Evolutionary conservation across 2,329 filamentous ascomycete species (phyloP).

Genomic region (Talaromyces sp.): DNA sequence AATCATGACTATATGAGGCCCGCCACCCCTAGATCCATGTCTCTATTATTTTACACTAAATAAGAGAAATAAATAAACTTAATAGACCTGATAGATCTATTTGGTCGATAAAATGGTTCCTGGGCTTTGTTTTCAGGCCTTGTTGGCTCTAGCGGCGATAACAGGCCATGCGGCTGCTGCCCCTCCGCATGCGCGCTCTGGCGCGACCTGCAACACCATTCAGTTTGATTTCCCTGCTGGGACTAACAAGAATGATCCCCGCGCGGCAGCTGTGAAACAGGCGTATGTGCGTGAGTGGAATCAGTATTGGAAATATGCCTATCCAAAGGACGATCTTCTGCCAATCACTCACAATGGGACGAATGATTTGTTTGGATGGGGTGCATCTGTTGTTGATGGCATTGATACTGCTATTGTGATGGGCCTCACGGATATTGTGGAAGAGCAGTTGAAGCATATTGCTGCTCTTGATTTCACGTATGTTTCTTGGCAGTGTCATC

Average conservation of each 20-base stretch:
- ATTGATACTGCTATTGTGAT: slow-evolving; percentile 29
- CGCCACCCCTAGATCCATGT: background rate
- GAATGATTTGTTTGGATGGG: slow-evolving; percentile 27
- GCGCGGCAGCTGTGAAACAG: slow-evolving; percentile 22
- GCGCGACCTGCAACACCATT: slow-evolving; percentile 17
- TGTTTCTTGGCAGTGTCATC: background rate
- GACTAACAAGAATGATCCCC: slow-evolving; percentile 21
- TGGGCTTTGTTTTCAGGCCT: background rate
- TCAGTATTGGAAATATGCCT: slow-evolving; percentile 25
- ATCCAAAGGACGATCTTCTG: slow-evolving; percentile 21
- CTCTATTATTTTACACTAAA: background rate
- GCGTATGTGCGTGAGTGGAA: slow-evolving; percentile 24
- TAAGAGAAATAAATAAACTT: too few species aligned
- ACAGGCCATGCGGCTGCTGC: slow-evolving; percentile 6
- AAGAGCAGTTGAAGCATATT: slow-evolving; percentile 24
- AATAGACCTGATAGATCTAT: too few species aligned
- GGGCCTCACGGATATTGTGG: slow-evolving; percentile 28
- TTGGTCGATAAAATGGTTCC: slow-evolving; percentile 10
- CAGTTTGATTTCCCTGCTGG: slow-evolving; percentile 20
- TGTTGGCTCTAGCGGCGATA: slow-evolving; percentile 10
- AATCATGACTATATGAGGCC: background rate
- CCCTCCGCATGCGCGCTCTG: background rate
- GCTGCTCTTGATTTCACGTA: slow-evolving; percentile 24
- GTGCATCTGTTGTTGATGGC: slow-evolving; percentile 24
- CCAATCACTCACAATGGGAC: slow-evolving; percentile 19